Percentiles rank a stretch among this genome's conserved stretches.
Evolutionary conservation across 2,329 filamentous ascomycete species (phyloP).

Genomic region (Stromatinia cepivora): DNA sequence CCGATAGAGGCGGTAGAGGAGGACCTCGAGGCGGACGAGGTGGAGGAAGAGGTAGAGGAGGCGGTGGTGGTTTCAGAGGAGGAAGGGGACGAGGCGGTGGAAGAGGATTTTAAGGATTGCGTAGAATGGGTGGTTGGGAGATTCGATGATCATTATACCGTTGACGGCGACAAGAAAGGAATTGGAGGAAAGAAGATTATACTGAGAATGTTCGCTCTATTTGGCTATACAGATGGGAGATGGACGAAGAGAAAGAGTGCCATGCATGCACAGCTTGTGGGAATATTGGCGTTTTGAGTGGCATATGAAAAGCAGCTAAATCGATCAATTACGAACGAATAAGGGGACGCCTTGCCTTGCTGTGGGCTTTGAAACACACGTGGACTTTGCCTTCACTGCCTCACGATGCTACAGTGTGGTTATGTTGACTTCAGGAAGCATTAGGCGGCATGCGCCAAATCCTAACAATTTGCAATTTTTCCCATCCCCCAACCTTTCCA

Average conservation of each 20-base stretch:
- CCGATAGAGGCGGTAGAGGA: constrained; percentile 48
- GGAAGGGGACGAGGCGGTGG: constrained; percentile 52
- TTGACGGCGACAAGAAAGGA: constrained; percentile 4
- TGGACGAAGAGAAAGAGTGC: constrained; percentile 13
- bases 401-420: neutral
- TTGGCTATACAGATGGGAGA: constrained; percentile 11
- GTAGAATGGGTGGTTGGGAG: neutral
- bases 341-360: constrained; percentile 9
- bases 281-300: constrained; percentile 30
- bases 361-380: neutral
- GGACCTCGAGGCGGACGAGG: constrained; percentile 49
- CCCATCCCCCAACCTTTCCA: constrained; percentile 89
- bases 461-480: constrained; percentile 85
- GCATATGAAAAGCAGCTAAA: constrained; percentile 27
- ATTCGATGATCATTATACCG: constrained; percentile 16
- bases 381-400: neutral
- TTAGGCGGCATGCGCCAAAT: constrained; percentile 61
- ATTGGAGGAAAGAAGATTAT: neutral
- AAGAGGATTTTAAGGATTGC: constrained; percentile 39
- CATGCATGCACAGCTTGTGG: constrained; percentile 20
- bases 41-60: constrained; percentile 52
- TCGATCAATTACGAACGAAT: constrained; percentile 17
- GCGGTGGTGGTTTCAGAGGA: constrained; percentile 45
- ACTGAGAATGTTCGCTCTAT: constrained; percentile 9
- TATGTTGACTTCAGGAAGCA: constrained; percentile 3